Base-by-base conservation (phyloP, 2,329 filamentous ascomycete genomes). In the Fusarium sp. region DNA sequence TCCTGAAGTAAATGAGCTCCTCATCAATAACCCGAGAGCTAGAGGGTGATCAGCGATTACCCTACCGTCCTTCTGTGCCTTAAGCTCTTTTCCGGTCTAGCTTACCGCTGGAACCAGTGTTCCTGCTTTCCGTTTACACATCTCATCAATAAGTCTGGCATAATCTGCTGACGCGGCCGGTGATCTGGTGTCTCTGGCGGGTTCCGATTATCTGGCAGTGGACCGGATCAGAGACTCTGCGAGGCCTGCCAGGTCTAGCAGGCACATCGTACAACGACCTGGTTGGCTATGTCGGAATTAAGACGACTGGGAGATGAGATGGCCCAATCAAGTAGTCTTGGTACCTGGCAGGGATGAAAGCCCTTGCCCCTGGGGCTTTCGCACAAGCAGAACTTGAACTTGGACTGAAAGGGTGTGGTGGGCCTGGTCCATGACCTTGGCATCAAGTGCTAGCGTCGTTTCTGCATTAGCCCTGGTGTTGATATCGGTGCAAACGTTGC, bases 281-380 rank as follows among this genome's bases (percentile, higher is more conserved):
- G 54, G 65, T 64, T 53, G 41, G 42, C 63, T 48, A 68, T 60
- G 55, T 48, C 53, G 41, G 63, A 20, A 45, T 65, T 31, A 20
- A 54, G 39, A 67, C 30, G 42, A 39, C 47, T 63, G 42, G 30
- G 12, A 70, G 50, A 39, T 33, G 30, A 51, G 26, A 70, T 59
- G 28, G 53, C 42, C 75, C 75, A 77, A 77, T 77, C 70, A 68
- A 44, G 50, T 48, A 18, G 39, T 16, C 47, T 36, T 66, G 61
- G 75, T 77, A 74, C 75, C 75, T 77, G 75, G 45, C 75, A 76
- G 62, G 68, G 73, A 71, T 71, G 44, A n/a, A 30, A 57, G 35
- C 50, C 38, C 28, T 67, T 67, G 47, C 61, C 67, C 50, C 69
- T 65, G 66, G 39, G 22, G 38, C 64, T 61, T 44, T 24, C 15